These are phyloP conservation scores for Cladosporium cucumerinum DNA, from an alignment of 2,329 filamentous ascomycete genomes.

Conservation along the genomic window DNA sequence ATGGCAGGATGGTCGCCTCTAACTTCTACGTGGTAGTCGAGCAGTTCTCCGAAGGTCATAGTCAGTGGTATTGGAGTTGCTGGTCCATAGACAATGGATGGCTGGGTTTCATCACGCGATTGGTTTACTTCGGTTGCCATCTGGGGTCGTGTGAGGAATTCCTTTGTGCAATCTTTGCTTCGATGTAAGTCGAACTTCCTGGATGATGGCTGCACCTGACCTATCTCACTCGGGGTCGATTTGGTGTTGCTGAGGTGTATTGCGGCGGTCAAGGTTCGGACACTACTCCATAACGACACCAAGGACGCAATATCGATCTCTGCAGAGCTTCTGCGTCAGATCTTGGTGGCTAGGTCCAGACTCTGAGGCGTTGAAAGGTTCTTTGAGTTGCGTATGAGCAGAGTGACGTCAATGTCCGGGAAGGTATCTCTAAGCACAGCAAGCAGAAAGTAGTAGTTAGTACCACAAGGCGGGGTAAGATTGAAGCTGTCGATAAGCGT, in stretches of 20 bases:
- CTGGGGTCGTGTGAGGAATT: neutral
- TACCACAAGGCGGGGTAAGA: neutral
- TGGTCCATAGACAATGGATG: constrained; percentile 31
- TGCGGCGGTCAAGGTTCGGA: neutral
- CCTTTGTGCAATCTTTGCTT: neutral
- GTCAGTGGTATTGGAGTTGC: constrained; percentile 28
- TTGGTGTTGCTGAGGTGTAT: neutral
- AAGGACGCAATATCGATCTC: neutral
- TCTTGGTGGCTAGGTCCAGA: neutral
- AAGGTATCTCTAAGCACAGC: neutral
- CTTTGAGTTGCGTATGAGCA: neutral
- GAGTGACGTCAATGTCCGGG: neutral
- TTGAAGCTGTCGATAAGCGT: neutral
- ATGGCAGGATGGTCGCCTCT: constrained; percentile 27
- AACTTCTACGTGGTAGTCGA: constrained; percentile 30
- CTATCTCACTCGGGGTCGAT: neutral
- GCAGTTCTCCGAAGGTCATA: constrained; percentile 29
- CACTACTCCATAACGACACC: neutral
- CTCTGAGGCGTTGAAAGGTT: neutral
- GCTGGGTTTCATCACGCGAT: constrained; percentile 22
- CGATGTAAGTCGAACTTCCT: neutral
- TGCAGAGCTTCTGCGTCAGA: neutral
- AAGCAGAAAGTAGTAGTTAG: neutral
- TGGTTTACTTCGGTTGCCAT: constrained; percentile 16
- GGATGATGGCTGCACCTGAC: neutral